phyloP scores from a whole-genome alignment of 176 grass and related monocot species.

The Musa schizocarpa region DNA sequence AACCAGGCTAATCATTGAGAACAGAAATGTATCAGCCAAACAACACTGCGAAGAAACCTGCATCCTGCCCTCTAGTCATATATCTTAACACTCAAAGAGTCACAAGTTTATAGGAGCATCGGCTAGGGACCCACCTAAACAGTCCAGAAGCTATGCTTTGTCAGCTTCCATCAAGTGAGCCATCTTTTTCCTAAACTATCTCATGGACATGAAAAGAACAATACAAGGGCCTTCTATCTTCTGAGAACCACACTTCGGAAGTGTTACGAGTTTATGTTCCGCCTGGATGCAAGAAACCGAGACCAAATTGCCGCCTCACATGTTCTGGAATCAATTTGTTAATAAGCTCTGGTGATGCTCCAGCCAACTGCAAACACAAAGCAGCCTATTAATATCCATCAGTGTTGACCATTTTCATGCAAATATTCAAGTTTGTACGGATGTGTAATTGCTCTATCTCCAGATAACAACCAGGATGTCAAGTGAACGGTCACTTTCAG shows the following conservation, averaged over 20 bases:
- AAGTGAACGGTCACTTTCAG: too few relatives aligned
- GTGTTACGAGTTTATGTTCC: background rate
- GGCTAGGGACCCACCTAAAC: background rate
- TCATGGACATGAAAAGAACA: background rate
- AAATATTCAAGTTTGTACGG: background rate
- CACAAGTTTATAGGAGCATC: background rate
- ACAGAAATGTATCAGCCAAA: background rate
- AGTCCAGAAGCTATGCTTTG: background rate
- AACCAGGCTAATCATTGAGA: background rate
- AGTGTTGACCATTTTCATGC: background rate
- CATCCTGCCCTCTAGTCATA: background rate
- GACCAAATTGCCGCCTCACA: slow-evolving; percentile 13
- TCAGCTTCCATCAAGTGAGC: background rate
- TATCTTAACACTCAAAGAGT: slow-evolving; percentile 1
- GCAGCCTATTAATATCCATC: background rate
- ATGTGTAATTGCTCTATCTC: too few relatives aligned
- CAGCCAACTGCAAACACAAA: slow-evolving; percentile 9
- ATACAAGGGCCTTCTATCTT: background rate
- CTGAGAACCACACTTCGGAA: background rate
- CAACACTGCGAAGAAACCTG: background rate
- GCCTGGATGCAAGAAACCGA: slow-evolving; percentile 6
- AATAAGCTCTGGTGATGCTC: slow-evolving; percentile 10
- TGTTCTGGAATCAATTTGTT: slow-evolving; percentile 22
- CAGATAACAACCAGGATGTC: too few relatives aligned
- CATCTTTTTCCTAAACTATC: background rate